Evolutionary conservation across 202 grass and related monocot species (phyloP).

Genomic region (Panicum hallii): DNA sequence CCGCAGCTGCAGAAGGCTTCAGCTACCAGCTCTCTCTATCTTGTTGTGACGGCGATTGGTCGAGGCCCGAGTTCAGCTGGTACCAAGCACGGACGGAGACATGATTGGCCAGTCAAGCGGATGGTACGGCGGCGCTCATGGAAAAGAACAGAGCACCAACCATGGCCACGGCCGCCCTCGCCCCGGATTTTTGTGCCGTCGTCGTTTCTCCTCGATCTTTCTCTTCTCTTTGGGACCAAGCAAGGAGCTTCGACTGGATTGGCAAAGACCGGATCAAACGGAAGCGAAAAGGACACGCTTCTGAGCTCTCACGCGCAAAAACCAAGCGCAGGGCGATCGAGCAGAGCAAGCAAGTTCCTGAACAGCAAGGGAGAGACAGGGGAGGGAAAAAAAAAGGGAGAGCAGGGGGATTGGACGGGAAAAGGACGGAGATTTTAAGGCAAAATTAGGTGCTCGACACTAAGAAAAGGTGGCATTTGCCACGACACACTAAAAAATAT

Average conservation of each 20-base stretch:
- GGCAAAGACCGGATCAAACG: not conserved
- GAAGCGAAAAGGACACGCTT: not conserved
- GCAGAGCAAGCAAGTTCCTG: not conserved
- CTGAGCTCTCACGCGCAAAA: not conserved
- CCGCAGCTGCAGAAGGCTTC: not conserved
- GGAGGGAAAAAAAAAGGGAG: not conserved
- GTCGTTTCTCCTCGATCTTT: conserved; percentile 26
- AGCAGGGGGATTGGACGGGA: not conserved
- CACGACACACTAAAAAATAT: no score
- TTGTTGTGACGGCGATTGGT: not conserved
- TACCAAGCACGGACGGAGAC: not conserved
- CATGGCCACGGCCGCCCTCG: not conserved
- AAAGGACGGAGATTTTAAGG: no score
- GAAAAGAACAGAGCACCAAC: conserved; percentile 29
- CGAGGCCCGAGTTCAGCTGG: not conserved
- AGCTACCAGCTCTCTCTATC: not conserved
- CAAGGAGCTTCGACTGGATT: conserved; percentile 5
- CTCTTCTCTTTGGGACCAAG: conserved; percentile 36
- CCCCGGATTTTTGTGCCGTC: not conserved
- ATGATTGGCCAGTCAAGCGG: not conserved
- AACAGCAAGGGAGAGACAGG: not conserved
- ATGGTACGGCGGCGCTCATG: not conserved
- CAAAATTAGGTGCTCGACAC: no score
- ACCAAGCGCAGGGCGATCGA: not conserved
- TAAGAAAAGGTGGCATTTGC: no score